Conservation (phyloP, 2,329 filamentous ascomycete genomes). For the Curvularia spicifera region DNA sequence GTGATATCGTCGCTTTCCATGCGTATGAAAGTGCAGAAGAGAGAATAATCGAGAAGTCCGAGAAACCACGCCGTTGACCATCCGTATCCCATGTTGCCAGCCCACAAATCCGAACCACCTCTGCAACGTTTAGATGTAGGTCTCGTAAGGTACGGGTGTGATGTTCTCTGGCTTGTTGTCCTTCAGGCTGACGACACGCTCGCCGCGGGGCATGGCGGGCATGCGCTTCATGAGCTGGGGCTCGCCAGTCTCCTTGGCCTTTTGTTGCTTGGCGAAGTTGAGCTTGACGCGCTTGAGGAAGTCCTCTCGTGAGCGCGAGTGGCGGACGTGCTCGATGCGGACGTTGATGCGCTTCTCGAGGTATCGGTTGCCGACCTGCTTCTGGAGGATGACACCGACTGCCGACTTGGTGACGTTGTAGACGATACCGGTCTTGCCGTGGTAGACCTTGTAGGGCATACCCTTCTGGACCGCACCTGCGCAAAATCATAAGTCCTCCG, state of each 20-base stretch:
- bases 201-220: constrained; percentile 78
- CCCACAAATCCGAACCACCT: constrained; percentile 33
- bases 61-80: constrained; percentile 51
- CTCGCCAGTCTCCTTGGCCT: constrained; percentile 89
- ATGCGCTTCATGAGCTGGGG: constrained; percentile 93
- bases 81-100: constrained; percentile 48
- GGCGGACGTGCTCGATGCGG: constrained; percentile 94
- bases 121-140: constrained; percentile 78
- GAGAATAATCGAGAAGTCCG: constrained; percentile 48
- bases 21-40: constrained; percentile 50
- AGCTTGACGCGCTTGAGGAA: constrained; percentile 96
- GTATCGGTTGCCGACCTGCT: constrained; percentile 99
- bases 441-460: constrained; percentile 99
- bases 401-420: constrained; percentile 99
- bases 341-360: constrained; percentile 99
- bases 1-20: constrained; percentile 48
- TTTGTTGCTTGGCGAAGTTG: constrained; percentile 89
- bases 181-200: constrained; percentile 78
- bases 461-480: constrained; percentile 55
- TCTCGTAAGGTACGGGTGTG: constrained; percentile 93
- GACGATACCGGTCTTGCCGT: constrained; percentile 92
- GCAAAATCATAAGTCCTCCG: constrained; percentile 27
- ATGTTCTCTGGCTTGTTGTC: constrained; percentile 91
- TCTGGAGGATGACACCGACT: constrained; percentile 95
- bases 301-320: constrained; percentile 94